Base-by-base conservation (phyloP, 2,329 filamentous ascomycete species). In the Neopestalotiopsis sp. region DNA sequence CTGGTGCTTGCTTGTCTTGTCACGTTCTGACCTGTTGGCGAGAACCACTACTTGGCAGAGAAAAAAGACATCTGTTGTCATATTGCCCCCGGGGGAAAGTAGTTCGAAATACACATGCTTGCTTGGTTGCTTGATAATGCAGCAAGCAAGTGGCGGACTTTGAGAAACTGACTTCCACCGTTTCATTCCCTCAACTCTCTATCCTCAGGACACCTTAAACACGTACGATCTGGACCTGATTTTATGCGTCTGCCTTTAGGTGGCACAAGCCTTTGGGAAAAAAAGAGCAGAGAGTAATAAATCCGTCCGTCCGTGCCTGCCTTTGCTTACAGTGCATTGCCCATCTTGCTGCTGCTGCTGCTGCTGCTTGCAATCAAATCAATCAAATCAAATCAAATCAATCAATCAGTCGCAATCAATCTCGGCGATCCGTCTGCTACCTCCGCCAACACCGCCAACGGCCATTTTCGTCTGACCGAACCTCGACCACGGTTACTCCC, bases 401-500 rank as follows among this genome's bases (percentile, higher is more conserved):
- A 28, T 10, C 28, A 30, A 61, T 61, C 57, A 20, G 24, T 61
- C 14, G 24, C 30, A n/a, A 30, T 32, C 32, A 53, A 53, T 34
- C 32, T 40, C 34, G 32, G 59, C 59, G 34, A 62, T 62, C 59
- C 59, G 30, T 34, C 32, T 34, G 24, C 57, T 34, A 59, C 24
- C 30, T 30, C 57, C 24, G 57, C 24, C 59, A 20, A 20, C 13
- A 62, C 59, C 32, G 34, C 59, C 24, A 20, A 40, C 59, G 32
- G 30, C 30, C 32, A 17, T 38, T 34, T 62, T 62, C 59, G 32
- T 62, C n/a, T 34, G 28, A 62, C n/a, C 59, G 59, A 53, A 7
- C 30, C 34, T 62, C 59, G 28, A 62, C 32, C 59, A 62, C 32
- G 45, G 30, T 62, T 34, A 40, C 59, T 34, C 32, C n/a, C 59